Percentiles rank a stretch among this genome's conserved stretches.
Evolutionary conservation across 78 protist species (phyloP).

Genomic region (Polysphondylium violaceum): DNA sequence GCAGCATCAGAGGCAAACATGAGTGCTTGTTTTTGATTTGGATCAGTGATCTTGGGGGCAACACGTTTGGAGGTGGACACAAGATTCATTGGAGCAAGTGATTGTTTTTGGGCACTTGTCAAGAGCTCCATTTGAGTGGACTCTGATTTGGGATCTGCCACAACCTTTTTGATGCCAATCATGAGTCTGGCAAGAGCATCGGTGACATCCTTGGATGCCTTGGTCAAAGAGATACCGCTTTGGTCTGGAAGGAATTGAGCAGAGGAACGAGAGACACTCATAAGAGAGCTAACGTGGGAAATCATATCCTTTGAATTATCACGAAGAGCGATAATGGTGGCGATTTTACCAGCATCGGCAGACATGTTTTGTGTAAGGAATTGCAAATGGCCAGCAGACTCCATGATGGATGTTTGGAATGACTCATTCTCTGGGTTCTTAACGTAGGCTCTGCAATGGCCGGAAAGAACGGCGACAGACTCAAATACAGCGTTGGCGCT

Average conservation of each 20-base stretch:
- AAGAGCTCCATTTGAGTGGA: slow-evolving; percentile 34
- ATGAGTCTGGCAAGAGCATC: slow-evolving; percentile 51
- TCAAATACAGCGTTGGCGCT: slow-evolving; percentile 67
- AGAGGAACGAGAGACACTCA: slow-evolving; percentile 25
- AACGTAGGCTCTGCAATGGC: slow-evolving; percentile 18
- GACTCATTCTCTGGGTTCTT: slow-evolving; percentile 19
- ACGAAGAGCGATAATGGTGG: slow-evolving; percentile 46
- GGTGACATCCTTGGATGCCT: slow-evolving; percentile 60
- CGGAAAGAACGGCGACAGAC: slow-evolving; percentile 41
- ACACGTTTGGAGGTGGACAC: slow-evolving; percentile 55
- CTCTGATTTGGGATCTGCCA: slow-evolving; percentile 68
- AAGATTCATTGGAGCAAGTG: slow-evolving; percentile 72
- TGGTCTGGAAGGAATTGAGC: slow-evolving; percentile 40
- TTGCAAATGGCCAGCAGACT: slow-evolving; percentile 69
- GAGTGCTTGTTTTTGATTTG: slow-evolving; percentile 65
- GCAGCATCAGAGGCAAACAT: slow-evolving; percentile 58
- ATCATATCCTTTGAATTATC: slow-evolving; percentile 69
- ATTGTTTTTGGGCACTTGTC: slow-evolving; percentile 50
- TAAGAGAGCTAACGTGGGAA: slow-evolving; percentile 24
- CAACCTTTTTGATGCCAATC: slow-evolving; percentile 66
- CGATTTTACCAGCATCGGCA: slow-evolving; percentile 67
- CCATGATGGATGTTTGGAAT: slow-evolving; percentile 1
- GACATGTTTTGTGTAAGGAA: slow-evolving; percentile 75
- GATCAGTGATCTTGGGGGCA: slow-evolving; percentile 70
- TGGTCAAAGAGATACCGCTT: slow-evolving; percentile 10